Base-by-base conservation (phyloP, 257 asterid genomes). In the Scutellaria galericulata region DNA sequence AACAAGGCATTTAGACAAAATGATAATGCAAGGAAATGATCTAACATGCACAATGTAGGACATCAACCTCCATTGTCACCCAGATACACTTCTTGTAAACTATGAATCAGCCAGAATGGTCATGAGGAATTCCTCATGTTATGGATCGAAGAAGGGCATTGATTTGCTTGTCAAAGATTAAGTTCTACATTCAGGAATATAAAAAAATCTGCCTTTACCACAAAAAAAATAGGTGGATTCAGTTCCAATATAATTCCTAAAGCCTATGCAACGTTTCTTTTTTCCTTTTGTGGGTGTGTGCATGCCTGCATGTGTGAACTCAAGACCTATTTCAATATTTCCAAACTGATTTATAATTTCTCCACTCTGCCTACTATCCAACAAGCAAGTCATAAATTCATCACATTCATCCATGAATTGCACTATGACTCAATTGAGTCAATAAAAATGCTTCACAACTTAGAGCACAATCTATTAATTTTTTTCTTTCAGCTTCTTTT, bases 131-230 rank as follows among this genome's bases (percentile, higher is more conserved):
- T 63, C 54, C 9, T 52, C 56, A 71, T 8, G 37, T 64, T 51
- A 52, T 24, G 63, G 48, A 40, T 61, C 6, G 7, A 69, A 48
- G 69, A 48, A 61, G 20, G 60, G 63, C 69, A 27, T 51, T 27
- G 37, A 61, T 46, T 59, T 45, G 18, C 44, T 61, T 44, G 41
- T 7, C 51, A 37, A 55, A 71, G 44, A 39, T 54, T 40, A 51
- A 20, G 22, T 22, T 52, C 5, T 52, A 7, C 24, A 4, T 8
- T 15, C 35, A 6, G 40, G 53, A 11, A 22, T 12, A 13, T 7
- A 41, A 57, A 45, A 45, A 44, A 2, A 46, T 44, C 46, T 57
- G 24, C 57, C 67, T 57, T 56, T 57, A 42, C 22, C 53, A 39
- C 24, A 44, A 22, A 48, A 24, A 57, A 5, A 13, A 0, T 41